These are phyloP conservation scores for Chrysoporthe cubensis DNA, from an alignment of 2,329 filamentous ascomycete genomes.

Conservation along the genomic window DNA sequence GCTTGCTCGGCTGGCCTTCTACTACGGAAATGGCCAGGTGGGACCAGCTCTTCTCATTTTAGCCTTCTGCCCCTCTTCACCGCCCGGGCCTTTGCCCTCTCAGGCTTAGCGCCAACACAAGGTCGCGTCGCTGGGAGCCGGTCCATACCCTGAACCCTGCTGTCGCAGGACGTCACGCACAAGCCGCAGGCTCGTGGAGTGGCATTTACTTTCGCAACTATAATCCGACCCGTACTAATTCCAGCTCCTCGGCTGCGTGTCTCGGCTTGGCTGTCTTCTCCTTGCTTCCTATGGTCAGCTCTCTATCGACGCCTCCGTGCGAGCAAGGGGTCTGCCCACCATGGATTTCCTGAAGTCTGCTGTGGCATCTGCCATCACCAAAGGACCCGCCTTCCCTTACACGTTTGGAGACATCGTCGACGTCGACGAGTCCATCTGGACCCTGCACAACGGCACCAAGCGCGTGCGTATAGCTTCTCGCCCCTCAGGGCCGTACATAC, in stretches of 20 bases:
- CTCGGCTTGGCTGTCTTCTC: constrained; percentile 1
- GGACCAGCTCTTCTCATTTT: constrained; percentile 15
- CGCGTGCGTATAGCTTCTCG: constrained; percentile 60
- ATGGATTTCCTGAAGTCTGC: constrained; percentile 99
- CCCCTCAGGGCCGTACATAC: background rate
- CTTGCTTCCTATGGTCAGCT: constrained; percentile 24
- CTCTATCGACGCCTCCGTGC: constrained; percentile 11
- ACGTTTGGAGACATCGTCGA: constrained; percentile 92
- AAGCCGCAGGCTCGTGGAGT: background rate
- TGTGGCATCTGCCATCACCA: constrained; percentile 93
- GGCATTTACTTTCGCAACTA: constrained; percentile 10
- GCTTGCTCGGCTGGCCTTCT: background rate
- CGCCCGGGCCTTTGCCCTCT: constrained; percentile 9
- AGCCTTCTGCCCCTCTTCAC: constrained; percentile 27
- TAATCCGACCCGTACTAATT: background rate
- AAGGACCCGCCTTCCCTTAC: constrained; percentile 91
- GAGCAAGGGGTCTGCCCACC: constrained; percentile 26
- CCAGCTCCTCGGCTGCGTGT: background rate
- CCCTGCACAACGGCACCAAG: constrained; percentile 91
- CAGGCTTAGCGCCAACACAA: constrained; percentile 18
- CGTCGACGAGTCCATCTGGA: constrained; percentile 92
- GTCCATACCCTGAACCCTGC: constrained; percentile 6
- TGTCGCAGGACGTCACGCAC: constrained; percentile 7
- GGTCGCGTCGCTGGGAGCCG: background rate
- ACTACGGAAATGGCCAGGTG: constrained; percentile 4